Base-by-base conservation (phyloP, 2,329 filamentous ascomycete species). In the Ceratocystis variospora region DNA sequence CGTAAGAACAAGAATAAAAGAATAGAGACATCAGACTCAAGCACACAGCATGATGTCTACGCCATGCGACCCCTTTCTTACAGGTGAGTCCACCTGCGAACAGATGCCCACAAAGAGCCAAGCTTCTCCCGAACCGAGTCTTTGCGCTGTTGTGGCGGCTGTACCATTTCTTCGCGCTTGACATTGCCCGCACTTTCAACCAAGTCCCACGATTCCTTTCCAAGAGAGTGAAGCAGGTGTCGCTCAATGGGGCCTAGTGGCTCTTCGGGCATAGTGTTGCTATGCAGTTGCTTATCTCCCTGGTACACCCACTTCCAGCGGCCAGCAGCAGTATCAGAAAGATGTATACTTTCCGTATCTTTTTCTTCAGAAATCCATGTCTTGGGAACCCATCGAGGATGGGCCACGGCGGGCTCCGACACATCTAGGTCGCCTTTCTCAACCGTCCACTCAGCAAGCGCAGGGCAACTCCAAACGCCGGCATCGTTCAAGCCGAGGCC, bases 271-370 rank as follows among this genome's bases (percentile, higher is more conserved):
- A 85, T 74, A 33, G 77, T 73, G 28, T 73, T 73, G 68, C 76
- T 71, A 8, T 70, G 70, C 1, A 79, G 79, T 22, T 71, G 69
- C 64, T 80, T 75, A 0, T 75, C 72, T 0, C 81, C 81, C 17
- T 73, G 71, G 61, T 81, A 84, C 70, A 81, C 78, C 81, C 81
- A 84, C 1, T 80, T 73, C 81, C 81, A 84, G 46, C 79, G 75
- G 44, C 70, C 72, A 2, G 72, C 71, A 2, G 72, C 69, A 5
- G 70, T 70, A 17, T 31, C 31, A 17, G 70, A 67, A 2, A 70
- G 70, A 12, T 70, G 69, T 5, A 67, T 31, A 17, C 61, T 53
- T 1, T 44, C 62, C 8, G 44, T 41, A 6, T 69, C 68, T 31
- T 72, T 67, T 15, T 72, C 70, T 17, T 70, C 68, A 19, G 67